Percentiles rank a stretch among this genome's conserved stretches.
Conservation (phyloP, 2,329 filamentous ascomycete species). For the Aureobasidium sp. region DNA sequence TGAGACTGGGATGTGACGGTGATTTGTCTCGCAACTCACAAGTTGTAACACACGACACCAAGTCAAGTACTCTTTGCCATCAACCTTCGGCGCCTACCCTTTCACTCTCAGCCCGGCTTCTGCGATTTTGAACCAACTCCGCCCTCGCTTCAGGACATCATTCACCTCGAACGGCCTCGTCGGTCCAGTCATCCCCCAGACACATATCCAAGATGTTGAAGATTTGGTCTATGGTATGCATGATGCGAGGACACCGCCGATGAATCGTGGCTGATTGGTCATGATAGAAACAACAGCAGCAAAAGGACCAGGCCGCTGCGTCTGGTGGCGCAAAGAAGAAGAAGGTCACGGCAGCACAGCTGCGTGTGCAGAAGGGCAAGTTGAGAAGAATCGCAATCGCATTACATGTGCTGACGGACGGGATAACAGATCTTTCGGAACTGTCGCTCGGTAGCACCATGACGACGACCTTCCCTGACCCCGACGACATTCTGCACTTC, state of each 20-base stretch:
- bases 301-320: constrained; percentile 80
- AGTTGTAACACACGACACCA: neutral
- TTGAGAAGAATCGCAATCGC: neutral
- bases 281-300: constrained; percentile 67
- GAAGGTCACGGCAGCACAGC: constrained; percentile 93
- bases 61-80: neutral
- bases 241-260: neutral
- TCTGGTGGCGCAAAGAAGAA: constrained; percentile 76
- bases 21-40: neutral
- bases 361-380: constrained; percentile 90
- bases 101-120: neutral
- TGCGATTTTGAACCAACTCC: neutral
- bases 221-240: constrained; percentile 93
- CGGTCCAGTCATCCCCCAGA: constrained; percentile 5
- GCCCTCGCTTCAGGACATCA: neutral
- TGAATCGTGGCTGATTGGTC: constrained; percentile 22
- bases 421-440: constrained; percentile 65
- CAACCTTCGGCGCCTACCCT: neutral
- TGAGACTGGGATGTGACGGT: constrained; percentile 3
- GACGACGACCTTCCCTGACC: constrained; percentile 72
- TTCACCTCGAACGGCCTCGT: constrained; percentile 6
- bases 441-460: constrained; percentile 72
- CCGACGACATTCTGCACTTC: constrained; percentile 82
- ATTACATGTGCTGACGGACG: neutral
- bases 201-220: constrained; percentile 71